Evolutionary conservation across 78 protist species (phyloP), one percentile per base, ranked within the genome.

Genomic region (Dictyostelium intermedium): DNA sequence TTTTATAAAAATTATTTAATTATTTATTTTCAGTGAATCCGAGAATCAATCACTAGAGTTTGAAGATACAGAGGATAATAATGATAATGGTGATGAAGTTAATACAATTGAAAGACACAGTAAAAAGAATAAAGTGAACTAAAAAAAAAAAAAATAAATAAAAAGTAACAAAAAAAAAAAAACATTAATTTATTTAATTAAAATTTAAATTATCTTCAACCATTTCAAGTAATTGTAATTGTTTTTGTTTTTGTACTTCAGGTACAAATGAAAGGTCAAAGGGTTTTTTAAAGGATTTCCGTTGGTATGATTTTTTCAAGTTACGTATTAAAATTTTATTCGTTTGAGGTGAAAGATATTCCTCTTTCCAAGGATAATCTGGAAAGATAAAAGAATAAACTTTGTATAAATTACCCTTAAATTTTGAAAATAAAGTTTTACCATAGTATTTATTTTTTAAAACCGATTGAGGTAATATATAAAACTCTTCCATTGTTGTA

Each of bases 41-140:
- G 34, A 45, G 23, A 79, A 87, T 39, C 69, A 39, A 14, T 61
- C 85, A 39, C 77, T 41, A 30, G 85, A 87, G 20, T 87, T 63
- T 78, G 72, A 66, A 1, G 93, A 79, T 87, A 53, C 69, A 11
- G 93, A 86, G 2, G 25, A 61, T 61, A 50, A 13, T 50, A 16
- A 50, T 4, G n/a, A 50, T 16, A 20, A 20, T 56, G 27, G 27
- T 56, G 66, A 20, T 56, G 66, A 56, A 56, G 20, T 56, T 56
- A 56, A 56, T 56, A 56, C 20, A 66, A 66, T 27, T 66, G 74
- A 66, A 66, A 66, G 74, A 66, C 74, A 66, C 2, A 66, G 18
- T 66, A 66, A 66, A 66, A 66, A 66, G 74, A 66, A 66, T 66
- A 66, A 66, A 66, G 37, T 66, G 30, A 66, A 23, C 30, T 66